phyloP scores from a whole-genome alignment of 805 yeast species.

The Hyphopichia homilentoma region DNA sequence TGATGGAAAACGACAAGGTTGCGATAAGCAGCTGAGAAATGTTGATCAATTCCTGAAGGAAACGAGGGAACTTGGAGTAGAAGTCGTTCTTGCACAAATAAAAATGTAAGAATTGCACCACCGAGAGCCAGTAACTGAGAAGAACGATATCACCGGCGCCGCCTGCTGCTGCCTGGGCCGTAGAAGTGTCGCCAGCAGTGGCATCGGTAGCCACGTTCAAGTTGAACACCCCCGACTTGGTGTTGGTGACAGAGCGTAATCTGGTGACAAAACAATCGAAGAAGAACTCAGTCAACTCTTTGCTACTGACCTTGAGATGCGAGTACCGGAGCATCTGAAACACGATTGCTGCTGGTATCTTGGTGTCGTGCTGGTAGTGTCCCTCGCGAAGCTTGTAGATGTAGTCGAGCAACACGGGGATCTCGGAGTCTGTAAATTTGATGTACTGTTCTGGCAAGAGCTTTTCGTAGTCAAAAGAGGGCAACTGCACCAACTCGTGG shows the following conservation, averaged over 20 bases:
- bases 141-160: constrained; percentile 62
- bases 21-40: constrained; percentile 57
- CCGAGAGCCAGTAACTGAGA: constrained; percentile 86
- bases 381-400: constrained; percentile 44
- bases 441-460: constrained; percentile 57
- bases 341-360: constrained; percentile 64
- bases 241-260: constrained; percentile 55
- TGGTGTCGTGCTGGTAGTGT: constrained; percentile 43
- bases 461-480: constrained; percentile 54
- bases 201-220: constrained; percentile 24
- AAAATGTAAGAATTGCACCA: constrained; percentile 70
- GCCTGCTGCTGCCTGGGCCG: constrained; percentile 11
- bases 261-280: constrained; percentile 59
- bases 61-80: constrained; percentile 50
- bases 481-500: constrained; percentile 20
- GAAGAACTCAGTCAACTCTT: constrained; percentile 53
- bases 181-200: constrained; percentile 3
- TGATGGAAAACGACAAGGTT: constrained; percentile 64
- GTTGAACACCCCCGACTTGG: constrained; percentile 56
- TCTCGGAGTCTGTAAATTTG: constrained; percentile 55
- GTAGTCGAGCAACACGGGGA: constrained; percentile 47
- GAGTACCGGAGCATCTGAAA: constrained; percentile 72
- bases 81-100: constrained; percentile 66
- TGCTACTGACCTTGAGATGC: constrained; percentile 52
- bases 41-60: constrained; percentile 63